Evolutionary conservation across 257 asterid genomes (phyloP), one percentile per base, ranked within the genome.

Genomic region (Perilla frutescens): DNA sequence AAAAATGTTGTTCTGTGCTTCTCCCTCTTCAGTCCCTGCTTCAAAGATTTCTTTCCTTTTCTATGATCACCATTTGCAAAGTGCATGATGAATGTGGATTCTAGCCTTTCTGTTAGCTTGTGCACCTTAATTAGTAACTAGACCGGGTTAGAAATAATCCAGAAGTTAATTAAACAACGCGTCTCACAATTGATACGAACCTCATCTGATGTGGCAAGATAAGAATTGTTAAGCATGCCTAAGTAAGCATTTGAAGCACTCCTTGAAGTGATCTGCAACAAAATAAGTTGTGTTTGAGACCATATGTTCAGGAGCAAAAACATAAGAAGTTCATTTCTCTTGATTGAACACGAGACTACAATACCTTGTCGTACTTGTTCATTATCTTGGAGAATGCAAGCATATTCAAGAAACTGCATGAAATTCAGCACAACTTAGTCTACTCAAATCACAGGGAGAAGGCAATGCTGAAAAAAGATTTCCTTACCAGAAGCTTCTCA

Each of bases 331-430:
- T 5, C 4, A 54, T 4, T 43, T 81, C 41, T 41, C 37, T 10
- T 11, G 59, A 37, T 32, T 14, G 41, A 76, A 54, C 51, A 39
- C 12, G n/a, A 31, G 45, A 71, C 48, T 41, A 26, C 8, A 40
- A n/a, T 78, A 91, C 96, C 96, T 91, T 91, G 73, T 91, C 96
- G 72, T 89, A 89, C 83, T 91, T 91, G 90, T 89, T 91, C 95
- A 91, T 76, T 74, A 91, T 91, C 86, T 91, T 91, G 48, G 95
- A 88, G 75, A 88, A 83, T 48, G 97, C 96, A 80, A 90, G 86
- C 76, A 54, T 76, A 71, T 91, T 91, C 88, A 90, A 80, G 85
- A 88, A 90, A 80, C 97, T 89, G 64, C 62, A 79, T 7, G 58
- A 45, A 36, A 68, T 47, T 14, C 54, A 59, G n/a, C 8, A 11